Evolutionary conservation across 768 basidiomycete genomes (phyloP).

Genomic region (Phlebiopsis gigantea): DNA sequence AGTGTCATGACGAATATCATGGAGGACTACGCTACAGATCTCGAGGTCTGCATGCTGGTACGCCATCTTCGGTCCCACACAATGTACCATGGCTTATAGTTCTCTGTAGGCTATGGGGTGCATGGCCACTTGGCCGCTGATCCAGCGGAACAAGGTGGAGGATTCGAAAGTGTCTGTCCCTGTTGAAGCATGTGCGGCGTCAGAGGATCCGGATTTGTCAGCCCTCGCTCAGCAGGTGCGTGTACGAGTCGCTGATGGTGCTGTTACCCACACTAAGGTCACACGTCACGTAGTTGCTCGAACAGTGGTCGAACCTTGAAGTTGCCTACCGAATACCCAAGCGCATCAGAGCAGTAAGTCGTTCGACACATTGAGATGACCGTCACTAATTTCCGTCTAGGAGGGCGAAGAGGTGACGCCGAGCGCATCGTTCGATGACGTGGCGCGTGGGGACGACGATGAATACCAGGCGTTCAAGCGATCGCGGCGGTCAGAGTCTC

Average conservation of each 20-base stretch:
- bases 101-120: slow-evolving; percentile 52
- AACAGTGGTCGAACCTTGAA: slow-evolving; percentile 74
- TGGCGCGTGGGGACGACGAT: background rate
- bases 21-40: slow-evolving; percentile 66
- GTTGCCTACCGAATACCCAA: slow-evolving; percentile 87
- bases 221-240: slow-evolving; percentile 58
- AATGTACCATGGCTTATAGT: background rate
- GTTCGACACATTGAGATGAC: background rate
- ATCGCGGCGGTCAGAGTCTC: slow-evolving; percentile 11
- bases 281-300: slow-evolving; percentile 50
- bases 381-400: slow-evolving; percentile 7
- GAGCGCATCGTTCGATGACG: background rate
- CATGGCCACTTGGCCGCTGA: slow-evolving; percentile 74
- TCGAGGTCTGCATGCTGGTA: slow-evolving; percentile 68
- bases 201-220: slow-evolving; percentile 53
- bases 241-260: background rate
- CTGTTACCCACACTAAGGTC: background rate
- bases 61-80: slow-evolving; percentile 21
- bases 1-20: slow-evolving; percentile 88
- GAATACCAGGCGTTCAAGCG: slow-evolving; percentile 17
- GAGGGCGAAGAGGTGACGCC: slow-evolving; percentile 21
- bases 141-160: slow-evolving; percentile 87
- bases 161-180: slow-evolving; percentile 62
- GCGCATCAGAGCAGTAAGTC: slow-evolving; percentile 40
- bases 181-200: slow-evolving; percentile 48